Conservation (phyloP, 2,329 filamentous ascomycete genomes). For the Talaromyces sp. region DNA sequence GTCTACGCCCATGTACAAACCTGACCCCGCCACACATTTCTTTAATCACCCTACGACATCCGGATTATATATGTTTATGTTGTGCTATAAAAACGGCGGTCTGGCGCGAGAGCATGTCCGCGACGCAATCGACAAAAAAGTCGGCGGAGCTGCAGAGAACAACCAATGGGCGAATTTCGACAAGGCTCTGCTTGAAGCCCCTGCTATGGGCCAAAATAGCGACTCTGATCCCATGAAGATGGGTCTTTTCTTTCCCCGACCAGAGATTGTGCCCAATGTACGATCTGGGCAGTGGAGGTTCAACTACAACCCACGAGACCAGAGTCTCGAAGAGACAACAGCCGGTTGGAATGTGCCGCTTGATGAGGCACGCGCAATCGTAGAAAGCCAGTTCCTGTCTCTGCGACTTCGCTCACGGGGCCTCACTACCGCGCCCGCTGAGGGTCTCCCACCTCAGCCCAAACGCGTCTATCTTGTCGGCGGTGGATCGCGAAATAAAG, state of each 20-base stretch:
- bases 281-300: conserved; percentile 83
- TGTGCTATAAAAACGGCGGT: conserved; percentile 98
- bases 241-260: conserved; percentile 91
- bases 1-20: conserved; percentile 88
- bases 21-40: conserved; percentile 90
- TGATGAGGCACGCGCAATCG: conserved; percentile 78
- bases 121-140: conserved; percentile 65
- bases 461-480: conserved; percentile 91
- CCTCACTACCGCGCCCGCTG: conserved; percentile 61
- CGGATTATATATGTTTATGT: conserved; percentile 98
- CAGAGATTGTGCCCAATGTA: conserved; percentile 93
- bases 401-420: conserved; percentile 79
- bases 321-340: conserved; percentile 53
- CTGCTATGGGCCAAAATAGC: conserved; percentile 63
- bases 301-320: conserved; percentile 53
- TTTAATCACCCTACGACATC: conserved; percentile 94
- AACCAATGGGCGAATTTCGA: conserved; percentile 80
- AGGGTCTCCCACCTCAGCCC: conserved; percentile 72
- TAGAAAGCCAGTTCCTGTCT: conserved; percentile 92
- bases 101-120: conserved; percentile 87
- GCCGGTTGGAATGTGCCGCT: conserved; percentile 55
- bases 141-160: conserved; percentile 42
- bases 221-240: conserved; percentile 66
- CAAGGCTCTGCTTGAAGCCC: conserved; percentile 62
- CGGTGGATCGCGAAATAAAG: conserved; percentile 82